Evolutionary conservation across 257 asterid species (phyloP).

Genomic region (Plantago elongata): DNA sequence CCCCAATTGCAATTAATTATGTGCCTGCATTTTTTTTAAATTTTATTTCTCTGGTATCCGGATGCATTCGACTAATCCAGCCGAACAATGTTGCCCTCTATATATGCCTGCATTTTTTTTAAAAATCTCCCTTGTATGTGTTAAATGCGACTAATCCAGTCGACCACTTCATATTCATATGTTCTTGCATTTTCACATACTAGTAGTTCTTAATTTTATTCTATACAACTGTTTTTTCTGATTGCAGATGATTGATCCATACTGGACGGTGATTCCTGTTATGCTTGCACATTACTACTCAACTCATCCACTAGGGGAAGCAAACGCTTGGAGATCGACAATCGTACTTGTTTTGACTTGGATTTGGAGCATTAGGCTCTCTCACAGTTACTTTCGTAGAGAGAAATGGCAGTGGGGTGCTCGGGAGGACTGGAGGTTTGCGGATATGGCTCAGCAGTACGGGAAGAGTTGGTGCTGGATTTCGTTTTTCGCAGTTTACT

Average conservation of each 20-base stretch:
- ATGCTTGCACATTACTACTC: constrained; percentile 62
- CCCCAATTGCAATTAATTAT: too few relatives aligned
- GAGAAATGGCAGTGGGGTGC: constrained; percentile 95
- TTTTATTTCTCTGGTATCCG: too few relatives aligned
- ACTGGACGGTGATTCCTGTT: constrained; percentile 89
- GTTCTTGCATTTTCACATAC: too few relatives aligned
- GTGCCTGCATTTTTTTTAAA: too few relatives aligned
- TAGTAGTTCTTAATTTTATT: too few relatives aligned
- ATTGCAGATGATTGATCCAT: constrained; percentile 80
- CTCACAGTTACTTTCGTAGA: constrained; percentile 91
- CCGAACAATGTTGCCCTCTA: too few relatives aligned
- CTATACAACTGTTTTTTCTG: too few relatives aligned
- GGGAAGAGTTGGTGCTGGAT: constrained; percentile 91
- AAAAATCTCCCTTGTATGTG: too few relatives aligned
- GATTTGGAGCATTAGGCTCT: constrained; percentile 80
- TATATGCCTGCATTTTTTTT: too few relatives aligned
- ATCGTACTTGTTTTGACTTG: constrained; percentile 57
- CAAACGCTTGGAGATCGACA: constrained; percentile 55
- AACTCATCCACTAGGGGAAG: constrained; percentile 51
- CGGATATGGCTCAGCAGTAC: constrained; percentile 57
- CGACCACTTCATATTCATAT: too few relatives aligned
- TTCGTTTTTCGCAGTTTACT: constrained; percentile 75
- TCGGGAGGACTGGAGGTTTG: constrained; percentile 90
- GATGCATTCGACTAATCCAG: too few relatives aligned
- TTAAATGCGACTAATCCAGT: too few relatives aligned